Evolutionary conservation across 1,284 basidiomycete species (phyloP).

Genomic region (Ceratobasidium sp.): DNA sequence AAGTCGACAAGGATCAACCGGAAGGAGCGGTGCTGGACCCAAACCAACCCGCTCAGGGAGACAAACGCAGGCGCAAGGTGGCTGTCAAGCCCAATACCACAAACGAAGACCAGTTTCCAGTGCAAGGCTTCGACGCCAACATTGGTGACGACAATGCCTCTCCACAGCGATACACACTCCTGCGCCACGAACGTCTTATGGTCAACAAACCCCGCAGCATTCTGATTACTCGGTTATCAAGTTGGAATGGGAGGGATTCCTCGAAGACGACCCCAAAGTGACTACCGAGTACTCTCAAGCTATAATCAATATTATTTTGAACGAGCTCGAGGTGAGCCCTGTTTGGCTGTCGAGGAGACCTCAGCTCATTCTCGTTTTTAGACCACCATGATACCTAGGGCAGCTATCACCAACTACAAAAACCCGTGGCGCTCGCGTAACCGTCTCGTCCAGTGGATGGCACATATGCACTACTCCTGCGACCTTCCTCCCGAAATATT

Average conservation of each 20-base stretch:
- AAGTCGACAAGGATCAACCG: too few species aligned
- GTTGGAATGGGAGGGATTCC: slow-evolving; percentile 5
- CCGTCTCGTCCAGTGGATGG: slow-evolving; percentile 1
- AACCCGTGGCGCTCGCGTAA: not conserved
- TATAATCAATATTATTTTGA: not conserved
- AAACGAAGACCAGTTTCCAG: too few species aligned
- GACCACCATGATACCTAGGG: not conserved
- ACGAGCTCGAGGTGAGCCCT: slow-evolving; percentile 13
- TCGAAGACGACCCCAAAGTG: slow-evolving; percentile 5
- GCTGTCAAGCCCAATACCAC: too few species aligned
- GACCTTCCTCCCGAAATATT: slow-evolving; percentile 13
- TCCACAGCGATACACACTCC: too few species aligned
- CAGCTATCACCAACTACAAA: not conserved
- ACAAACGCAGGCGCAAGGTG: too few species aligned
- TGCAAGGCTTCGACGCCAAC: too few species aligned
- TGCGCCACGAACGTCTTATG: too few species aligned
- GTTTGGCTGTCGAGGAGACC: not conserved
- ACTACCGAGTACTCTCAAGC: not conserved
- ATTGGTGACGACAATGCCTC: too few species aligned
- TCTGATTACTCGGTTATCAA: not conserved
- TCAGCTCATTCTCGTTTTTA: not conserved
- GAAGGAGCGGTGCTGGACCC: too few species aligned
- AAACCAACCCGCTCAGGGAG: too few species aligned
- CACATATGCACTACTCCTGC: slow-evolving; percentile 8
- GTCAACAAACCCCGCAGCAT: too few species aligned